Conservation (phyloP, 495 filamentous ascomycete genomes). For the Penicillium manginii region DNA sequence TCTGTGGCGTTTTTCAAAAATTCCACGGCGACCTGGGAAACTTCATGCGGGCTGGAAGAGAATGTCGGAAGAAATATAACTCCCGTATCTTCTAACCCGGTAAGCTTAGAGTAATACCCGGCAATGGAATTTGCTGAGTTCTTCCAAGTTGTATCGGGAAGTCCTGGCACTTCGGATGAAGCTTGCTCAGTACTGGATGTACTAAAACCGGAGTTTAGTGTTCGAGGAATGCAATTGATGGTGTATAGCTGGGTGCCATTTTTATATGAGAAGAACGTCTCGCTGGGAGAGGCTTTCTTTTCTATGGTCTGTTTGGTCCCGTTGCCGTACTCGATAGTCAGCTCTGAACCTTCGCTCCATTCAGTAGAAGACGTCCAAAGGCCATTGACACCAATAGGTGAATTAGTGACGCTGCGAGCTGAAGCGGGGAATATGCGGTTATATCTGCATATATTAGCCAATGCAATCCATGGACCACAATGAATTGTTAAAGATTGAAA, state of each 20-base stretch:
- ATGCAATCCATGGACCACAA: neutral
- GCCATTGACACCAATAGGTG: conserved; percentile 22
- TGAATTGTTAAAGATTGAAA: neutral
- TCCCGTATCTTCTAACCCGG: conserved; percentile 35
- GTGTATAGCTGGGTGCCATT: conserved; percentile 28
- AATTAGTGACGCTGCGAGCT: conserved; percentile 28
- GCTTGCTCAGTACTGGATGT: conserved; percentile 57
- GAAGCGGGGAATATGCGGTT: conserved; percentile 29
- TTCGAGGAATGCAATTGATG: conserved; percentile 27
- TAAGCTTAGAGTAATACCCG: conserved; percentile 42
- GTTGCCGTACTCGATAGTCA: conserved; percentile 26
- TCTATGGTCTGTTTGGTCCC: conserved; percentile 23
- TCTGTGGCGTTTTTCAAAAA: conserved; percentile 43
- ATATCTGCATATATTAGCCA: conserved; percentile 24
- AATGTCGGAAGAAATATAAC: conserved; percentile 47
- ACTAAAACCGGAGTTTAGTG: conserved; percentile 6
- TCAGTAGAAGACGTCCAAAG: conserved; percentile 27
- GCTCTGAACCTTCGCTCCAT: conserved; percentile 28
- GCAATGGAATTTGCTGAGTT: conserved; percentile 36
- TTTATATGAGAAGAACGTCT: conserved; percentile 28
- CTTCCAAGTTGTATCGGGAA: conserved; percentile 64
- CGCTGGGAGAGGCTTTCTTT: conserved; percentile 24
- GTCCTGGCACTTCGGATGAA: conserved; percentile 29
- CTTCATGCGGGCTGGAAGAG: conserved; percentile 21
- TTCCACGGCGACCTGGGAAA: conserved; percentile 27